Evolutionary conservation across 225 moss, liverwort and hornwort species (phyloP), one percentile per base, ranked within the genome.

Genomic region (Takakia lepidozioides): DNA sequence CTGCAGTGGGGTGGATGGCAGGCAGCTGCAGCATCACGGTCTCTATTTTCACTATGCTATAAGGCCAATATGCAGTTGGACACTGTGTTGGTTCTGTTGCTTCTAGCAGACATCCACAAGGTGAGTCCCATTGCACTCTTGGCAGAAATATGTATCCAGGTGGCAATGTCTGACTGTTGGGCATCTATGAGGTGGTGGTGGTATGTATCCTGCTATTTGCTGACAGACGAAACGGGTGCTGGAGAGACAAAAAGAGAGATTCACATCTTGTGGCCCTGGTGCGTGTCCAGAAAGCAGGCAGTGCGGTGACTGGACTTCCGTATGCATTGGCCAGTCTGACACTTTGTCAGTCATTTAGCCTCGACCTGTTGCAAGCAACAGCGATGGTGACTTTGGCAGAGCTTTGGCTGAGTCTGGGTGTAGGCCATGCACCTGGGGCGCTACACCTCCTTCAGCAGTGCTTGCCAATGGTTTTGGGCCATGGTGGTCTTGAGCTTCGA

Each of bases 41-140:
- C 58, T 56, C 68, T 95, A 13, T 89, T 84, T 49, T 80, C 86
- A 0, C 64, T 76, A 10, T 95, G 86, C 43, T 87, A 81, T 66
- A 95, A 89, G 43, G 72, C 76, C 4, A 86, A 88, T 48, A 74
- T 86, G 83, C 93, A 86, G 42, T 67, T 84, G 3, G 89, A 93
- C 28, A 84, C 80, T 4, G 89, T 86, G 54, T 76, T 75, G 15
- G 65, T 84, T 41, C 73, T 90, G 7, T 62, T 86, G 2, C 76
- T 89, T 5, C 61, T 84, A 27, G 89, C 86, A 3, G 79, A 90
- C 27, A 84, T 95, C 55, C 79, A 95, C 7, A 86, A 48, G 45
- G 54, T 62, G 13, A 44, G 25, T 41, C 1, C 30, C 24, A 1
- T 25, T 4, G 10, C 46, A 32, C 32, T 32, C 7, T 32, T 46